phyloP scores from a whole-genome alignment of 345 rosid species.

The Jatropha curcas region DNA sequence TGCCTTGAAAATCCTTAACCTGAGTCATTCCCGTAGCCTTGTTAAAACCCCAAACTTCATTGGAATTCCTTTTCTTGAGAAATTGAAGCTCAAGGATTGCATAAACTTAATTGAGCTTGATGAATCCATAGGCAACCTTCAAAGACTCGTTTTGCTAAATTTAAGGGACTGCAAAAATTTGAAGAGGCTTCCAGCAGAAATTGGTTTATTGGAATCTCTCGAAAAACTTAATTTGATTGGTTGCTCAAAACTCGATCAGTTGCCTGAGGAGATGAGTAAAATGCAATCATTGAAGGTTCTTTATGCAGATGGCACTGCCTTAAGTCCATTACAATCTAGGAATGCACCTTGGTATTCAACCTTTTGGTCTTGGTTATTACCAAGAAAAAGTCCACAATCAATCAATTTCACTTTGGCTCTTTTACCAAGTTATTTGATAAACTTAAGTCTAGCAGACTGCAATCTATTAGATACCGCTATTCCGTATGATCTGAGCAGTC shows the following conservation, averaged over 20 bases:
- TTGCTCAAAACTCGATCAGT: conserved; percentile 26
- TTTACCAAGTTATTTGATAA: conserved; percentile 10
- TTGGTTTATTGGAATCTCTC: conserved; percentile 20
- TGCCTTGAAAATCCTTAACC: conserved; percentile 22
- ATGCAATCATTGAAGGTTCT: conserved; percentile 27
- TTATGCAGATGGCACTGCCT: conserved; percentile 21
- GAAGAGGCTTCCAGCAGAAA: conserved; percentile 25
- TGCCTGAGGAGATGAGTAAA: conserved; percentile 18
- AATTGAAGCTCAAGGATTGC: conserved; percentile 18
- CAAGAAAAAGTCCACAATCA: conserved; percentile 7
- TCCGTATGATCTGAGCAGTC: conserved; percentile 14
- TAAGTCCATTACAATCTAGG: conserved; percentile 4
- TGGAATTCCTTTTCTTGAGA: conserved; percentile 22
- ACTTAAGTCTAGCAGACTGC: conserved; percentile 21
- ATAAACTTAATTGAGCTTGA: conserved; percentile 21
- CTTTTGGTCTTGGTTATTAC: conserved; percentile 16
- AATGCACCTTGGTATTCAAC: conserved; percentile 8
- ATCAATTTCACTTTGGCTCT: conserved; percentile 12
- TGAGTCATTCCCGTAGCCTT: conserved; percentile 21
- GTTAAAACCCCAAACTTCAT: conserved; percentile 9
- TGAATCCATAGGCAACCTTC: conserved; percentile 21
- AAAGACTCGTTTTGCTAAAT: conserved; percentile 15
- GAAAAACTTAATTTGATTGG: conserved; percentile 26
- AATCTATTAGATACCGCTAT: conserved; percentile 15
- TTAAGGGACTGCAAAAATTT: conserved; percentile 29